Evolutionary conservation across 176 grass and related monocot genomes (phyloP), one percentile per base, ranked within the genome.

Genomic region (Aegilops sharonensis): DNA sequence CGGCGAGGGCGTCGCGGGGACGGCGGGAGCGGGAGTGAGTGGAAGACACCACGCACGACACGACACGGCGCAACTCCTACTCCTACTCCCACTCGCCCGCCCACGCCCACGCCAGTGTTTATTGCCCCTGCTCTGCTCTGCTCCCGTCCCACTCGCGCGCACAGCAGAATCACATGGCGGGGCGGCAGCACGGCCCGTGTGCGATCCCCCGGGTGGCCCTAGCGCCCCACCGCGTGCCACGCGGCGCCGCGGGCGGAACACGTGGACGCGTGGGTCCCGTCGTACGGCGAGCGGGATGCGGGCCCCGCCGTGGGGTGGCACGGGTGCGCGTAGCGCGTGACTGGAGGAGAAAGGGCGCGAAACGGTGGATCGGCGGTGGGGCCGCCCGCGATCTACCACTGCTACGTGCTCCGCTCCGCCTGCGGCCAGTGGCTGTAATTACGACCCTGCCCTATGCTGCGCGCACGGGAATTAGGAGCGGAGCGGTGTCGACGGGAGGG

Each of bases 151-250:
- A 69, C 67, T 69, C 67, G 15, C 50, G 6, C 68, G n/a, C 68
- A 36, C 77, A 6, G 18, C 56, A 35, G 34, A 50, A 50, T 50
- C 72, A 75, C 72, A 75, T 15, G 52, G 32, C 6, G 54, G 27
- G 27, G 6, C 14, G 20, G 62, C 48, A 24, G 36, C 69, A 13
- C 68, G 68, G 68, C 4, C n/a, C 73, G 87, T 74, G 75, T 65
- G 11, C 64, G 9, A 4, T 14, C 13, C 50, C 4, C 10, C 59
- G 87, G 32, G 81, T 79, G 47, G 10, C 2, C 17, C 65, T 40
- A 74, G 39, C 34, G 45, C 15, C 71, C 39, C 0, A 37, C 81
- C 73, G 87, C 87, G 87, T 64, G 60, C 64, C 20, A 78, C 87
- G 87, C 87, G 81, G 74, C 52, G 11, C 47, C 12, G 4, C 42